Conservation (phyloP, 352 stramenopile species). For the Thraustochytrium aureum region DNA sequence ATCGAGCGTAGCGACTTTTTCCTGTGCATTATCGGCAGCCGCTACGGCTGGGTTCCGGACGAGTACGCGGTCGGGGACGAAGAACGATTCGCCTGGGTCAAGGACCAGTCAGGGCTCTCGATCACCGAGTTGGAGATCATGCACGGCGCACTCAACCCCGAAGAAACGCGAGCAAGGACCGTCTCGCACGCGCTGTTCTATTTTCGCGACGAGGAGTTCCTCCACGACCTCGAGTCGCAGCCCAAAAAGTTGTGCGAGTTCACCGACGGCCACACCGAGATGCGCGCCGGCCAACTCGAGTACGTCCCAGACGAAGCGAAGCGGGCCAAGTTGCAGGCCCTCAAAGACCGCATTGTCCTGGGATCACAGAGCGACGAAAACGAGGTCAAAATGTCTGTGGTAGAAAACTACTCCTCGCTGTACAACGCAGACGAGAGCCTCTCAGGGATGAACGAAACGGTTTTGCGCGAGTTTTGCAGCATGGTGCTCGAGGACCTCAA, state of each 20-base stretch:
- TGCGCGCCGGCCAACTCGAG: background rate
- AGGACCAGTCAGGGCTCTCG: slow-evolving; percentile 27
- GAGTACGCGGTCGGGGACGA: slow-evolving; percentile 42
- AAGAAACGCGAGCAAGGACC: slow-evolving; percentile 25
- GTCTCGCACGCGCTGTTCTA: slow-evolving; percentile 45
- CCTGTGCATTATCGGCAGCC: slow-evolving; percentile 40
- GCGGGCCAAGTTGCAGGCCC: slow-evolving; percentile 14
- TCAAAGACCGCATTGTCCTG: slow-evolving; percentile 17
- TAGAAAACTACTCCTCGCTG: slow-evolving; percentile 30
- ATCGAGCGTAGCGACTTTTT: slow-evolving; percentile 54
- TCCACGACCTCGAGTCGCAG: background rate
- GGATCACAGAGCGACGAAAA: background rate
- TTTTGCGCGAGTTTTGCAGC: slow-evolving; percentile 13
- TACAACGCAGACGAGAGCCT: slow-evolving; percentile 36
- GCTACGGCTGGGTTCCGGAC: slow-evolving; percentile 55
- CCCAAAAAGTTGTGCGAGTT: slow-evolving; percentile 48
- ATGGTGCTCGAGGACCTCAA: slow-evolving; percentile 52
- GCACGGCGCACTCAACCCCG: slow-evolving; percentile 31
- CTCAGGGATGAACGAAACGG: slow-evolving; percentile 24
- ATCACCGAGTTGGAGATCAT: slow-evolving; percentile 55
- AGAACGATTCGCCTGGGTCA: slow-evolving; percentile 45
- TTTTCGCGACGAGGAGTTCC: slow-evolving; percentile 44
- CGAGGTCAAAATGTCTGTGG: slow-evolving; percentile 24
- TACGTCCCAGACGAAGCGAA: slow-evolving; percentile 52
- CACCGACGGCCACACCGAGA: slow-evolving; percentile 32